Evolutionary conservation across 2,329 filamentous ascomycete species (phyloP).

Genomic region (Boeremia exigua): DNA sequence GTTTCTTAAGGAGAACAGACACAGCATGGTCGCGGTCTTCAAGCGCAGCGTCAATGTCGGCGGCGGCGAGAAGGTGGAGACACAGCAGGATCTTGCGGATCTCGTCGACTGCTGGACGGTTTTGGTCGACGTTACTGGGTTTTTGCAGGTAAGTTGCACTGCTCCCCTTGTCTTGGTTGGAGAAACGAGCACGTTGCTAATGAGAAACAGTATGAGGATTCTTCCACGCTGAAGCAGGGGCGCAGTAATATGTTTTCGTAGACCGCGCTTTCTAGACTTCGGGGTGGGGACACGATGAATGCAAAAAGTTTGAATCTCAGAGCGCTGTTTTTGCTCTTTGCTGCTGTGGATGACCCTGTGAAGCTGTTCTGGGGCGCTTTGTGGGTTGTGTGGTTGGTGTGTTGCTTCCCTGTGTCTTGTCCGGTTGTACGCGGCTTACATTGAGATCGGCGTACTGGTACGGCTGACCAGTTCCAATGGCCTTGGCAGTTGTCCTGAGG

Average conservation of each 20-base stretch:
- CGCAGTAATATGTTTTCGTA: constrained; percentile 34
- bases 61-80: constrained; percentile 55
- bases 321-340: too few species aligned
- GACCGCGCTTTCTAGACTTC: background rate
- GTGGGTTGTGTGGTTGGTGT: too few species aligned
- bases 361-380: background rate
- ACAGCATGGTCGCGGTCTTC: constrained; percentile 84
- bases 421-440: too few species aligned
- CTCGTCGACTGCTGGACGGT: constrained; percentile 85
- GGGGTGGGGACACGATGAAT: background rate
- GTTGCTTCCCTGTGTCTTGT: too few species aligned
- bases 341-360: background rate
- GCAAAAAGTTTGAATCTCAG: too few species aligned
- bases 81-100: constrained; percentile 72
- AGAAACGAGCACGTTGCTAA: constrained; percentile 13
- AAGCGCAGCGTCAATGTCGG: constrained; percentile 87
- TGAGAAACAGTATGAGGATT: constrained; percentile 35
- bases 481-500: too few species aligned
- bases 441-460: too few species aligned
- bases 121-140: constrained; percentile 80
- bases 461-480: too few species aligned
- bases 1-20: constrained; percentile 83
- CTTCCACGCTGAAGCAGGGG: constrained; percentile 29
- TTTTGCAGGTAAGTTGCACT: constrained; percentile 73
- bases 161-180: background rate